Base-by-base conservation (phyloP, 331 rosid species). In the Quercus phellos region DNA sequence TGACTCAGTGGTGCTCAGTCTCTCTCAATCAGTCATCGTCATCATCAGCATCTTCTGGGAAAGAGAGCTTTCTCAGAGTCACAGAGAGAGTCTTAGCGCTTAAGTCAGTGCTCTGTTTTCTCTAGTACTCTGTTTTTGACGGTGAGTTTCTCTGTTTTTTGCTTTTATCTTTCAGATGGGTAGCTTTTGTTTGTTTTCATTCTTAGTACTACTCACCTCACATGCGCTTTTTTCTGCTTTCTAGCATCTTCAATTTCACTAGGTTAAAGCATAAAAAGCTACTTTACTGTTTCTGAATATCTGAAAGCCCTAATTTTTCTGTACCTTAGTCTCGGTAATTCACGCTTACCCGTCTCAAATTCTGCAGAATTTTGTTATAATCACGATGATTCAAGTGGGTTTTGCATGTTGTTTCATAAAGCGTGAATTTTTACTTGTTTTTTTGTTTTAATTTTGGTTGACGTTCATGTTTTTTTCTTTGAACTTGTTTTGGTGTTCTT, bases 301-400 rank as follows among this genome's bases (percentile, higher is more conserved):
- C 18, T 9, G 14, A 75, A 72, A 83, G 67, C 87, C 76, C 79
- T 79, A 63, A 12, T 75, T 75, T 70, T 63, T 7, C 46, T 4
- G 22, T 13, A 26, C 4, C 29, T 70, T 6, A 16, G 59, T 13
- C 51, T 69, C n/a, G 32, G 35, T 26, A 21, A 38, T n/a, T 70
- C 24, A 3, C 17, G 24, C 12, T 77, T 51, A 29, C 67, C 51
- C 22, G 2, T 26, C 61, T 69, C 30, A 34, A 38, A 34, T 61
- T 51, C 30, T 18, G 16, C 58, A 30, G 32, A 61, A 5, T 61
- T 14, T 53, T 59, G 1, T 46, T n/a, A n/a, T 79, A 12, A 32
- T 29, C 9, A 53, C 4, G 68, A n/a, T 6, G 55, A 63, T 4
- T 73, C 1, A 43, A 8, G 22, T 18, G 71, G 64, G 71, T 66